Conservation (phyloP, 1,284 basidiomycete genomes). For the Erythrobasidium hasegawianum region DNA sequence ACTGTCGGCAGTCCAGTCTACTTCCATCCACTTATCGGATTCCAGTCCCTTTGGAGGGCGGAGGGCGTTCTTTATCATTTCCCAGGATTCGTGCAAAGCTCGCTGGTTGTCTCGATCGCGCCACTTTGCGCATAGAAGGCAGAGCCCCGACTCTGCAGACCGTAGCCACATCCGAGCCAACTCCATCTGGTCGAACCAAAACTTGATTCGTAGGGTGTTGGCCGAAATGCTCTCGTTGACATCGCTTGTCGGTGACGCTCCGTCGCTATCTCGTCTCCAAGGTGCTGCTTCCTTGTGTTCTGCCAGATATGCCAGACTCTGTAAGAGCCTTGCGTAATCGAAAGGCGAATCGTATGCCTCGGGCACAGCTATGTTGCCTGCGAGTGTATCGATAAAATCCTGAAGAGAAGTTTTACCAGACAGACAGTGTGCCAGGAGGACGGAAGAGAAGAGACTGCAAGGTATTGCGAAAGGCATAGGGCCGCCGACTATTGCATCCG, state of each 20-base stretch:
- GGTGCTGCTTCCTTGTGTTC: too few species aligned
- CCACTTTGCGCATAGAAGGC: conserved; percentile 2
- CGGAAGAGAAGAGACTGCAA: conserved; percentile 9
- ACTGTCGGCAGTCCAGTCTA: conserved; percentile 4
- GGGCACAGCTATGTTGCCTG: conserved; percentile 11
- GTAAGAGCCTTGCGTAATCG: not conserved
- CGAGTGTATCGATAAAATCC: conserved; percentile 9
- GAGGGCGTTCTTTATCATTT: not conserved
- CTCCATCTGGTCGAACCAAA: conserved; percentile 19
- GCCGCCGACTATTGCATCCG: not conserved
- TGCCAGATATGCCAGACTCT: too few species aligned
- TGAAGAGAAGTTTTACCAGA: not conserved
- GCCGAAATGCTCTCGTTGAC: too few species aligned
- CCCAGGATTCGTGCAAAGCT: conserved; percentile 6
- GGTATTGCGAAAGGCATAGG: conserved; percentile 10
- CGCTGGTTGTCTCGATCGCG: conserved; percentile 12
- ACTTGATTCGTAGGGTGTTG: too few species aligned
- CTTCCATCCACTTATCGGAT: not conserved
- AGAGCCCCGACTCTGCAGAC: conserved; percentile 9
- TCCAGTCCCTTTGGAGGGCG: not conserved
- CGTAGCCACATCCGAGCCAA: conserved; percentile 24
- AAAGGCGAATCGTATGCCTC: not conserved
- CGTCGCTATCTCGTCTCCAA: too few species aligned
- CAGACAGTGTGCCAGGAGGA: conserved; percentile 9
- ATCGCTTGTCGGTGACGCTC: too few species aligned